These are phyloP conservation scores for Pseudocercospora vitis DNA, from an alignment of 2,329 filamentous ascomycete species.

Conservation along the genomic window DNA sequence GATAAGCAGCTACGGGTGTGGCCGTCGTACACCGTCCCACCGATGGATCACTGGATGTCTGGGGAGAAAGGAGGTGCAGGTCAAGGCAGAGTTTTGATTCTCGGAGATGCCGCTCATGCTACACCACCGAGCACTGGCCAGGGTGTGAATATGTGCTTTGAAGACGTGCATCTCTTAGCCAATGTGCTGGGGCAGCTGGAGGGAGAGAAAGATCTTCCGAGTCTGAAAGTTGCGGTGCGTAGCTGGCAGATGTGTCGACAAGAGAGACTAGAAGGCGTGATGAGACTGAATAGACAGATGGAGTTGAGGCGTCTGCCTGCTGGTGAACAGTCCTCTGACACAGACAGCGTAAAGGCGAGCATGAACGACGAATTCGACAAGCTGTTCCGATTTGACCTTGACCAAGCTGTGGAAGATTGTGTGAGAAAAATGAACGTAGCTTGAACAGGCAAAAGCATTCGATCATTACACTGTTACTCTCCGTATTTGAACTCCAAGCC, in stretches of 20 bases:
- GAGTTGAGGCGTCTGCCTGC: slow-evolving; percentile 2
- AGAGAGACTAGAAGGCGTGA: neutral
- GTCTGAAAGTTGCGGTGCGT: slow-evolving; percentile 1
- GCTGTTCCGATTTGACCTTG: neutral
- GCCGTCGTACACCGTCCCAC: slow-evolving; percentile 1
- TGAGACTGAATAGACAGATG: slow-evolving; percentile 3
- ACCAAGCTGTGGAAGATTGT: slow-evolving; percentile 5
- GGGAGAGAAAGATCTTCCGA: neutral
- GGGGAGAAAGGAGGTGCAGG: neutral
- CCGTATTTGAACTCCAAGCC: neutral
- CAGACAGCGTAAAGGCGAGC: neutral
- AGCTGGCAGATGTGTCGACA: neutral
- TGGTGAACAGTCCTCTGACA: neutral
- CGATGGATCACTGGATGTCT: neutral
- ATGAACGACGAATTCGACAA: slow-evolving; percentile 1
- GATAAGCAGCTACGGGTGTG: neutral
- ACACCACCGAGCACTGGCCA: neutral
- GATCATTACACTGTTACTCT: neutral
- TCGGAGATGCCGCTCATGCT: slow-evolving; percentile 5
- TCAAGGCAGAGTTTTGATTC: neutral
- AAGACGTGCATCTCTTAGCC: slow-evolving; percentile 2
- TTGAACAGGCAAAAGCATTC: neutral
- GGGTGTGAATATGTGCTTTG: slow-evolving; percentile 3
- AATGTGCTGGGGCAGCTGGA: neutral
- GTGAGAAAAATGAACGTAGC: neutral